These are phyloP conservation scores for Tetrapisispora arboricola DNA, from an alignment of 805 yeast genomes.

Conservation along the genomic window DNA sequence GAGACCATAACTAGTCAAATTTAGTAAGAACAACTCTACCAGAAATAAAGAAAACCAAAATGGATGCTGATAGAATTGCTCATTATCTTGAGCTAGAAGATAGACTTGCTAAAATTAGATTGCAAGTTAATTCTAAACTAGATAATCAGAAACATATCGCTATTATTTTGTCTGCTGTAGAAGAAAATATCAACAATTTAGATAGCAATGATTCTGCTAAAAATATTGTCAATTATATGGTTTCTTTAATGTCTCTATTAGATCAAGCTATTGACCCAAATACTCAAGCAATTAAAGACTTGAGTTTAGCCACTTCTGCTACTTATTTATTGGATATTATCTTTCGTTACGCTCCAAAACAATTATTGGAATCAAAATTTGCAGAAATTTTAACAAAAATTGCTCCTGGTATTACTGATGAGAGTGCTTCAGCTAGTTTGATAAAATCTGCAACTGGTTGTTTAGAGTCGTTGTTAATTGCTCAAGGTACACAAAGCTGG, in stretches of 20 bases:
- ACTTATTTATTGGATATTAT: slow-evolving; percentile 75
- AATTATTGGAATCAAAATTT: slow-evolving; percentile 63
- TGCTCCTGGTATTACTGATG: slow-evolving; percentile 67
- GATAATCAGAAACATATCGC: slow-evolving; percentile 84
- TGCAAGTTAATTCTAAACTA: slow-evolving; percentile 66
- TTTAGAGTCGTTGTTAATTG: slow-evolving; percentile 63
- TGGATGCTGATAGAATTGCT: slow-evolving; percentile 27
- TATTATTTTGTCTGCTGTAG: slow-evolving; percentile 76
- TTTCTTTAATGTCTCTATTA: slow-evolving; percentile 70
- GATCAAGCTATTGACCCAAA: slow-evolving; percentile 54
- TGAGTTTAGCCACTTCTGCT: slow-evolving; percentile 59
- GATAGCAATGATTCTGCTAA: slow-evolving; percentile 34
- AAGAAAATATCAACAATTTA: slow-evolving; percentile 65
- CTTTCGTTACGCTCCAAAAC: slow-evolving; percentile 60
- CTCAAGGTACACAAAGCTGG: slow-evolving; percentile 82
- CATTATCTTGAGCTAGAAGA: slow-evolving; percentile 44
- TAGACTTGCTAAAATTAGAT: slow-evolving; percentile 55
- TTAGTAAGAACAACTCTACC: neutral
- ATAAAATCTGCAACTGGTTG: slow-evolving; percentile 79
- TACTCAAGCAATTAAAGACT: slow-evolving; percentile 44
- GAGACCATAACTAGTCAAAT: neutral
- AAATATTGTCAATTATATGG: slow-evolving; percentile 73
- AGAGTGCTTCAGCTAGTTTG: slow-evolving; percentile 67
- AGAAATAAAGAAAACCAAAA: slow-evolving; percentile 3
- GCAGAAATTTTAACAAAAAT: slow-evolving; percentile 66